Evolutionary conservation across 129 eudicot genomes (phyloP).

Genomic region (Cynara cardunculus): DNA sequence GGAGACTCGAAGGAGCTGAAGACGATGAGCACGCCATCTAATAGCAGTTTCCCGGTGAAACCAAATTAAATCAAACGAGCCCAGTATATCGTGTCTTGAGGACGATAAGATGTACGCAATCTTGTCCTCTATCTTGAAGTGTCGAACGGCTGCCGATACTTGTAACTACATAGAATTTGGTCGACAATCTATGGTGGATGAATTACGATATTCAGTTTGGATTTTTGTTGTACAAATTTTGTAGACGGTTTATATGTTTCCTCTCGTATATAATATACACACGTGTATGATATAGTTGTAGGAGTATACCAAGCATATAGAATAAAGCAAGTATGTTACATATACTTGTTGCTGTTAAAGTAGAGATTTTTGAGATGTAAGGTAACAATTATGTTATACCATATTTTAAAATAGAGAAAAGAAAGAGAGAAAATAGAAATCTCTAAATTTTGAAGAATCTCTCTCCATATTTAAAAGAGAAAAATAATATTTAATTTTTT

Average conservation of each 20-base stretch:
- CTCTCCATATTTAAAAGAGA: too few species aligned
- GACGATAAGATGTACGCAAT: not conserved
- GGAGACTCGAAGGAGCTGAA: constrained; percentile 62
- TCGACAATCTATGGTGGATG: not conserved
- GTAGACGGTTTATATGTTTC: not conserved
- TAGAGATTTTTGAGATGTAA: too few species aligned
- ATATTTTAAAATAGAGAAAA: too few species aligned
- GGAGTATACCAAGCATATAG: not conserved
- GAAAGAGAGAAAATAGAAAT: too few species aligned
- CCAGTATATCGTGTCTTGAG: not conserved
- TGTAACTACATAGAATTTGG: not conserved
- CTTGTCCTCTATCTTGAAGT: too few species aligned
- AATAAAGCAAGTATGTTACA: not conserved
- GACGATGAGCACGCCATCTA: constrained; percentile 40
- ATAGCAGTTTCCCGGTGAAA: not conserved
- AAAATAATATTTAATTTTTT: too few species aligned
- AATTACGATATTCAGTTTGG: not conserved
- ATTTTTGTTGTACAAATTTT: not conserved
- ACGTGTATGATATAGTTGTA: not conserved
- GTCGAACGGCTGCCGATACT: not conserved
- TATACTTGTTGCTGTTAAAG: too few species aligned
- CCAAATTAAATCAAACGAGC: not conserved
- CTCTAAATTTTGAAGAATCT: too few species aligned
- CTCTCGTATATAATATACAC: not conserved
- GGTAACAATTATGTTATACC: too few species aligned